Conservation (phyloP, 1,284 basidiomycete genomes). For the Amylostereum areolatum region DNA sequence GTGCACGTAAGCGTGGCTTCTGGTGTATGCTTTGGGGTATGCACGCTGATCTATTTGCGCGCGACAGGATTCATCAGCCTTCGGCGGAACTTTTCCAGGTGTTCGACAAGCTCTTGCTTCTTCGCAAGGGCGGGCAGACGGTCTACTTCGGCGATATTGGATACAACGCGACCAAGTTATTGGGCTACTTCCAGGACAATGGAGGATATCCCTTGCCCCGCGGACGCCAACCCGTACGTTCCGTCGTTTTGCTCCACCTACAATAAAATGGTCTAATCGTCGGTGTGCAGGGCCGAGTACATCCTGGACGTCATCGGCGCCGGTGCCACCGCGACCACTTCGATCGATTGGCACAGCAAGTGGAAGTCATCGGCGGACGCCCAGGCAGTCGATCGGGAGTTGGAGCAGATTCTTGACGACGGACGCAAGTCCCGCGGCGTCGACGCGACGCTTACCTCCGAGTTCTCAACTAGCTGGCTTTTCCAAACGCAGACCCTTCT, state of each 20-base stretch:
- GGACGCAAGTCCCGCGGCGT: constrained; percentile 24
- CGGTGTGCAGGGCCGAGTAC: constrained; percentile 50
- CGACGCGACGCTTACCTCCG: constrained; percentile 24
- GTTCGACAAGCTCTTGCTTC: constrained; percentile 58
- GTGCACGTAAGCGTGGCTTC: constrained; percentile 39
- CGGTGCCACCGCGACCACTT: constrained; percentile 34
- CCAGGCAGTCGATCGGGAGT: constrained; percentile 17
- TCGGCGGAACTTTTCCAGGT: constrained; percentile 67
- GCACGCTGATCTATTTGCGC: neutral
- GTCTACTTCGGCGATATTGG: constrained; percentile 80
- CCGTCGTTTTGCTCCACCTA: constrained; percentile 24
- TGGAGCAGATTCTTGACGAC: constrained; percentile 26
- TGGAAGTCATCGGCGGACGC: constrained; percentile 27
- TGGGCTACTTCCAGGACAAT: constrained; percentile 65
- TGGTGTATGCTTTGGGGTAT: neutral
- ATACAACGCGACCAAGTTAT: constrained; percentile 44
- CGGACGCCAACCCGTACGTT: constrained; percentile 36
- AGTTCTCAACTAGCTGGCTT: constrained; percentile 44
- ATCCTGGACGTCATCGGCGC: constrained; percentile 69
- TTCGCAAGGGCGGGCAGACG: constrained; percentile 68
- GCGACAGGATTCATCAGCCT: constrained; percentile 51
- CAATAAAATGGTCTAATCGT: neutral
- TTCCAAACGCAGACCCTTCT: constrained; percentile 41
- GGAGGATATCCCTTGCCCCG: constrained; percentile 40
- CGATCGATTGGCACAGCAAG: constrained; percentile 26